Percentiles rank a stretch among this genome's conserved stretches.
These are phyloP conservation scores for Phytophthora gonapodyides DNA, from an alignment of 352 stramenopile genomes.

Conservation along the genomic window DNA sequence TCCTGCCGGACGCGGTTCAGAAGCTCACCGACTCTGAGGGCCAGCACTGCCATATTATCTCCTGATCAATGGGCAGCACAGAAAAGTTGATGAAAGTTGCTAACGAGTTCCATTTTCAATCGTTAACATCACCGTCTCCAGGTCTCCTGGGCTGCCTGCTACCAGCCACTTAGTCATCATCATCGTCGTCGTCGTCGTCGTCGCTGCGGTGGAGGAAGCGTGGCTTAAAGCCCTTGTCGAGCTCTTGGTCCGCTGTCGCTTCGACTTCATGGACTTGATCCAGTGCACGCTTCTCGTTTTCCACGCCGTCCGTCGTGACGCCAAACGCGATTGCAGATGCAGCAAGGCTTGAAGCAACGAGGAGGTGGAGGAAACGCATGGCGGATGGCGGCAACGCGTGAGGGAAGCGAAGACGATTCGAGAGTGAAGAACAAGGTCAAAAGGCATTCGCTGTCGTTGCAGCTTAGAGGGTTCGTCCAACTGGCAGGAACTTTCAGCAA, in stretches of 20 bases:
- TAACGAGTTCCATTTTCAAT: constrained; percentile 8
- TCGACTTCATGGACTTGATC: no score
- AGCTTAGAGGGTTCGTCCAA: no score
- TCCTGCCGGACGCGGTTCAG: constrained; percentile 49
- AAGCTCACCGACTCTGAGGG: constrained; percentile 46
- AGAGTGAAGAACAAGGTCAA: background rate
- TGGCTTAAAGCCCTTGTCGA: background rate
- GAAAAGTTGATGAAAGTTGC: background rate
- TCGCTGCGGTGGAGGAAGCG: constrained; percentile 11
- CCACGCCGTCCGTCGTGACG: background rate
- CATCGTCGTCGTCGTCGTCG: constrained; percentile 10
- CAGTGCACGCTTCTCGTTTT: background rate
- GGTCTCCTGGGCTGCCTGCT: no score
- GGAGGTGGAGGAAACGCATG: constrained; percentile 13
- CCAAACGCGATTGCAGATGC: background rate
- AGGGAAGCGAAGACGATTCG: background rate
- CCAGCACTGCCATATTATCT: constrained; percentile 41
- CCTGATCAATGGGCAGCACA: constrained; percentile 1
- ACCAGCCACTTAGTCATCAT: constrained; percentile 7
- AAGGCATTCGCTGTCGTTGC: no score
- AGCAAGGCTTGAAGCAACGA: background rate
- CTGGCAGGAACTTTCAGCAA: background rate
- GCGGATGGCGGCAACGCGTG: background rate
- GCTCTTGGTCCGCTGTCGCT: background rate
- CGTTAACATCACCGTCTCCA: background rate